phyloP scores from a whole-genome alignment of 192 early-diverging fungal species.

The Backusella mclennaniae region DNA sequence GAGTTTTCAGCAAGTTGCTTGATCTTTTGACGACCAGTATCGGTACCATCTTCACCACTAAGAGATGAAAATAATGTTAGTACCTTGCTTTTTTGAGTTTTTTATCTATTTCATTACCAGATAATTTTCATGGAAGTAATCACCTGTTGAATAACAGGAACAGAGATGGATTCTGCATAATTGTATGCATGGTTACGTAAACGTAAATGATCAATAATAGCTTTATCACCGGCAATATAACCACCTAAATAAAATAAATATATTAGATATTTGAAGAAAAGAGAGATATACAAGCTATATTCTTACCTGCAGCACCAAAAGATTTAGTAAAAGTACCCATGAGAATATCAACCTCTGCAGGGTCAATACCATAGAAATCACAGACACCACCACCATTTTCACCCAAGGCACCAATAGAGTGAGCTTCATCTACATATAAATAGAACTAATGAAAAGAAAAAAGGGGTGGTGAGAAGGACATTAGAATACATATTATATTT shows the following conservation, averaged over 20 bases:
- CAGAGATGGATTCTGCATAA: conserved; percentile 90
- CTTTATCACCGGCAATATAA: conserved; percentile 78
- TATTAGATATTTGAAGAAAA: background rate
- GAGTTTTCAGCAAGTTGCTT: conserved; percentile 86
- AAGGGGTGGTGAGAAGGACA: background rate
- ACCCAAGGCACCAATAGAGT: conserved; percentile 94
- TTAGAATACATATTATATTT: background rate
- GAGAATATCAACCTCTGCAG: conserved; percentile 84
- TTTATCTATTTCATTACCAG: conserved; percentile 1
- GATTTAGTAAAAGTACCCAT: conserved; percentile 99
- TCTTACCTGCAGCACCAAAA: conserved; percentile 84
- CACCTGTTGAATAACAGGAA: conserved; percentile 88
- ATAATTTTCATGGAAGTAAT: conserved; percentile 85
- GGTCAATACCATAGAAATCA: conserved; percentile 93
- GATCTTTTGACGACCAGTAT: conserved; percentile 80
- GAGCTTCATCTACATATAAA: conserved; percentile 96
- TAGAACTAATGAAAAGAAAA: conserved; percentile 61
- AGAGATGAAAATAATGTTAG: background rate
- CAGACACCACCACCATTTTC: conserved; percentile 93
- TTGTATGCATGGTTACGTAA: conserved; percentile 76
- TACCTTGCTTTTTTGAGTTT: background rate
- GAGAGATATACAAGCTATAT: background rate
- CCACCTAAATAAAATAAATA: conserved; percentile 50
- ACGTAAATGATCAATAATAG: conserved; percentile 77
- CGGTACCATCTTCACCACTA: conserved; percentile 84